phyloP scores from a whole-genome alignment of 1,284 basidiomycete genomes.

The Inonotus obliquus region DNA sequence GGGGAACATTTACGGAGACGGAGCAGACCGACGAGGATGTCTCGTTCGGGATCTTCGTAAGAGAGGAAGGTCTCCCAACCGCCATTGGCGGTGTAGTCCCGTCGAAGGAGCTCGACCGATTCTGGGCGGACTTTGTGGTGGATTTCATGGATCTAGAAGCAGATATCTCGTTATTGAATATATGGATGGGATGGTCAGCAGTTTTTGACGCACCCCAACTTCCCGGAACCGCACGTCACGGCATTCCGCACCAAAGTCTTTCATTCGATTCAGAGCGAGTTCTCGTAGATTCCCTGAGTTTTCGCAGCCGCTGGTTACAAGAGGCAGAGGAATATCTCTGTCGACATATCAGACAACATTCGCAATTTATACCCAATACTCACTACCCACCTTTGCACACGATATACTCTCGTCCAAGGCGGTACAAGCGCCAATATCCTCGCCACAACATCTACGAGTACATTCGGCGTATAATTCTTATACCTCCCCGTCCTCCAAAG shows the following conservation, averaged over 20 bases:
- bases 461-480: slow-evolving; percentile 99
- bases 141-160: slow-evolving; percentile 87
- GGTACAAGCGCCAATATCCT: slow-evolving; percentile 95
- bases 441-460: slow-evolving; percentile 95
- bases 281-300: slow-evolving; percentile 97
- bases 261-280: slow-evolving; percentile 95
- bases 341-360: slow-evolving; percentile 12
- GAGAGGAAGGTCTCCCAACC: slow-evolving; percentile 99
- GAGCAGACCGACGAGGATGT: slow-evolving; percentile 93
- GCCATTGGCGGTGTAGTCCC: slow-evolving; percentile 96
- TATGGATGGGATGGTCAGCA: slow-evolving; percentile 4
- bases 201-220: slow-evolving; percentile 74
- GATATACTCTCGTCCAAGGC: slow-evolving; percentile 98
- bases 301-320: slow-evolving; percentile 96
- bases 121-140: slow-evolving; percentile 97
- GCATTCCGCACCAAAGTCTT: slow-evolving; percentile 97
- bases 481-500: slow-evolving; percentile 96
- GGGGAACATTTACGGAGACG: slow-evolving; percentile 93
- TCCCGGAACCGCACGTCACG: slow-evolving; percentile 97
- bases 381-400: slow-evolving; percentile 77
- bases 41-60: slow-evolving; percentile 96
- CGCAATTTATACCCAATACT: slow-evolving; percentile 14
- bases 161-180: slow-evolving; percentile 1
- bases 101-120: slow-evolving; percentile 92
- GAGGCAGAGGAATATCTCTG: slow-evolving; percentile 94